Base-by-base conservation (phyloP, 345 rosid genomes). In the Brassica nigra region DNA sequence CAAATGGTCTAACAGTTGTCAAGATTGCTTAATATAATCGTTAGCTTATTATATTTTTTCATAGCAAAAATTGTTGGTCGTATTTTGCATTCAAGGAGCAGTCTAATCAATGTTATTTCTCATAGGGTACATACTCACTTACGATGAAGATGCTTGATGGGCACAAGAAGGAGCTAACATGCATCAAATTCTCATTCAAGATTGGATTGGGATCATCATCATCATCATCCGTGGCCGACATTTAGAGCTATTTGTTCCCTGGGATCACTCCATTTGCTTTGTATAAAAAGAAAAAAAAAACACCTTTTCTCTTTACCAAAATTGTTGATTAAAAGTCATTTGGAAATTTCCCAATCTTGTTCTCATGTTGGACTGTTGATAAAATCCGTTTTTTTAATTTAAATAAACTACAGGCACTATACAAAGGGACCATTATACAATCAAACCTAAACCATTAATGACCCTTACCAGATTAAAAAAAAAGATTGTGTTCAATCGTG, bases 71-170 rank as follows among this genome's bases (percentile, higher is more conserved):
- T 10, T 3, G 30, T 34, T 23, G 54, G 34, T n/a, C 44, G 61
- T 12, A 36, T 58, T 66, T 4, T 47, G 68, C 14, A 47, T 47
- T 14, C 14, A 47, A 12, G 15, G 54, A 37, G 44, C 34, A 75
- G 4, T 58, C 63, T 42, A 55, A 54, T 70, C 11, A 12, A 12
- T 49, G 30, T 30, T 2, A 8, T 18, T 37, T 74, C 18, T 68
- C 62, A 82, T 89, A 95, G 99, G 98, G 99, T 18, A 72, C 94
- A 4, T 95, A 93, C 87, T 74, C 96, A 34, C 91, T 95, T 58
- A 89, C 83, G 73, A 93, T 95, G 99, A 93, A 82, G 91, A 93
- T 95, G 97, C 31, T 73, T 14, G 90, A 88, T 66, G 87, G 76
- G 28, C 73, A 81, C 28, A 83, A 85, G 33, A 36, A 73, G 31